These are phyloP conservation scores for Colletotrichum filicis DNA, from an alignment of 2,329 filamentous ascomycete genomes.

Conservation along the genomic window DNA sequence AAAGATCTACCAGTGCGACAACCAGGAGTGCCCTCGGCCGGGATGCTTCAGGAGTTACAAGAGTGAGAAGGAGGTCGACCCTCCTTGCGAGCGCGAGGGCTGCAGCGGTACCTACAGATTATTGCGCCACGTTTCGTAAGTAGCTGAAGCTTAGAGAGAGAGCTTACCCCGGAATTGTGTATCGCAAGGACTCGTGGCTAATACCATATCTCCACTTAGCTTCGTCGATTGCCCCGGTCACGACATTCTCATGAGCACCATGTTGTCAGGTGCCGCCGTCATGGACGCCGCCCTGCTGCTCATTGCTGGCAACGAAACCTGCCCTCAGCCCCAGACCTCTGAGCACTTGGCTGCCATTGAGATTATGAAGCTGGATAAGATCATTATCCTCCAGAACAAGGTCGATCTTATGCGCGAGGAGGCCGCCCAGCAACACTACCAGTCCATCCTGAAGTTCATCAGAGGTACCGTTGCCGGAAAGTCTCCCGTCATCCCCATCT, in stretches of 20 bases:
- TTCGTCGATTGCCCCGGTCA: constrained; percentile 99
- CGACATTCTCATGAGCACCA: constrained; percentile 99
- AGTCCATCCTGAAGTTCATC: constrained; percentile 98
- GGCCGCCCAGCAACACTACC: constrained; percentile 91
- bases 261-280: constrained; percentile 99
- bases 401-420: constrained; percentile 98
- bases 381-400: constrained; percentile 99
- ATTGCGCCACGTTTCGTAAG: constrained; percentile 91
- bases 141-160: constrained; percentile 39
- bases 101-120: constrained; percentile 89
- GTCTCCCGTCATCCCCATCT: constrained; percentile 94
- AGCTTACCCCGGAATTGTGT: constrained; percentile 19
- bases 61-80: constrained; percentile 98
- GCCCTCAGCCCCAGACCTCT: constrained; percentile 97
- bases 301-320: constrained; percentile 98
- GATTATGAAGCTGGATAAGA: constrained; percentile 99
- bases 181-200: constrained; percentile 35
- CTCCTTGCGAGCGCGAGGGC: constrained; percentile 92
- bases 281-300: constrained; percentile 98
- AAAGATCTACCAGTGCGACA: constrained; percentile 99
- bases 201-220: constrained; percentile 54
- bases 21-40: constrained; percentile 87
- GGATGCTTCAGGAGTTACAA: constrained; percentile 98
- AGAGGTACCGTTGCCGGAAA: constrained; percentile 96
- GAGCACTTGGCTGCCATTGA: constrained; percentile 99